These are phyloP conservation scores for Avena eriantha DNA, from an alignment of 176 grass and related monocot species.

Conservation along the genomic window DNA sequence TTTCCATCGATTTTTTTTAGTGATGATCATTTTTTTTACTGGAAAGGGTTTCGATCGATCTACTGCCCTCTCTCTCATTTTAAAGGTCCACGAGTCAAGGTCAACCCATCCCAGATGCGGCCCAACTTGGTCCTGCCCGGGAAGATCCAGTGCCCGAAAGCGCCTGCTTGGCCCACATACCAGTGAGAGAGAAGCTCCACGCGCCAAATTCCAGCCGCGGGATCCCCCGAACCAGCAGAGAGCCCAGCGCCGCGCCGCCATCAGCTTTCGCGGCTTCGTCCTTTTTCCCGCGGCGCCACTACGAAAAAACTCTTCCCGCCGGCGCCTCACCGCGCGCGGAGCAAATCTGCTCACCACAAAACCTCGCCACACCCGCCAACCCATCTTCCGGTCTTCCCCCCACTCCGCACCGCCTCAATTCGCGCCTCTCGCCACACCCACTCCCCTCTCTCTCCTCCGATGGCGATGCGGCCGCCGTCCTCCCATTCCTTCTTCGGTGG, in stretches of 20 bases:
- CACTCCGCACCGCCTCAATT: not conserved
- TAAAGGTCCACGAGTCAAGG: too few species aligned
- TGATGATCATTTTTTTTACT: too few species aligned
- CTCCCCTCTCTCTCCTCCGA: not conserved
- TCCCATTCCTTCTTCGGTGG: slow-evolving; percentile 72
- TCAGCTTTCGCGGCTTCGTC: slow-evolving; percentile 36
- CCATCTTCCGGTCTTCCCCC: too few species aligned
- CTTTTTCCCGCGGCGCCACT: slow-evolving; percentile 38
- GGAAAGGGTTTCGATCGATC: too few species aligned
- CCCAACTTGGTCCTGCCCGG: not conserved
- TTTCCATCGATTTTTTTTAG: too few species aligned
- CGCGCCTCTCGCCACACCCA: not conserved
- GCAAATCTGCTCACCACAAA: slow-evolving; percentile 42
- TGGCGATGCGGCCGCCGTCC: slow-evolving; percentile 53
- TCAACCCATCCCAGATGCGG: too few species aligned
- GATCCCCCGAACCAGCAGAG: not conserved
- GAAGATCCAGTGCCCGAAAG: not conserved
- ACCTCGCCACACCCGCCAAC: slow-evolving; percentile 35
- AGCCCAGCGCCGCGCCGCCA: not conserved
- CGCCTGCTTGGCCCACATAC: not conserved
- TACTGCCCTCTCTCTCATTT: too few species aligned
- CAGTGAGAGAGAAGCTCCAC: not conserved
- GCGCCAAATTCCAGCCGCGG: not conserved
- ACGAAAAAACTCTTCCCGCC: slow-evolving; percentile 64
- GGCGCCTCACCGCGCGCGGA: slow-evolving; percentile 27